phyloP scores from a whole-genome alignment of 2,329 filamentous ascomycete genomes.

The Colletotrichum nymphaeae region DNA sequence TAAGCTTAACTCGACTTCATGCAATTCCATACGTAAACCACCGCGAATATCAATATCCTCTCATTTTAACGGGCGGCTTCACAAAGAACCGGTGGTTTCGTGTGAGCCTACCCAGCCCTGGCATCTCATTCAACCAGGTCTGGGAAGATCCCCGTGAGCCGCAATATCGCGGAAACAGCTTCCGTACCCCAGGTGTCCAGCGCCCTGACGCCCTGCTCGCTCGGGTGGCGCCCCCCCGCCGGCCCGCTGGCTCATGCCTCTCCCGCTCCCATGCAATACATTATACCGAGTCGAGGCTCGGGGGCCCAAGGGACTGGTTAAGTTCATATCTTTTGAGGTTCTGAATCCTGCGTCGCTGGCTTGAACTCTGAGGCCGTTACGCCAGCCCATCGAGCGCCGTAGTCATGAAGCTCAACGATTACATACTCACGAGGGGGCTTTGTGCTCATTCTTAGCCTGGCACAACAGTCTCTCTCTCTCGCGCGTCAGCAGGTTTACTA shows the following conservation, averaged over 20 bases:
- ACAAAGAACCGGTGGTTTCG: neutral
- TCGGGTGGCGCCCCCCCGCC: conserved; percentile 28
- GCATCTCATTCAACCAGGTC: neutral
- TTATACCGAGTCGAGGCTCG: neutral
- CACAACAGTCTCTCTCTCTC: neutral
- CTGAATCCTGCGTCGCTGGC: neutral
- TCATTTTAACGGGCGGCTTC: neutral
- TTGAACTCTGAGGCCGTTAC: too few species aligned
- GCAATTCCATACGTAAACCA: conserved; percentile 13
- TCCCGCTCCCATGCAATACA: conserved; percentile 5
- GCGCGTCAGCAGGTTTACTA: neutral
- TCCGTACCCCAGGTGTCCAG: conserved; percentile 23
- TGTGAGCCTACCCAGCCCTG: neutral
- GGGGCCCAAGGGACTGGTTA: neutral
- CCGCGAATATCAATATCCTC: neutral
- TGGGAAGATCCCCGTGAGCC: conserved; percentile 24
- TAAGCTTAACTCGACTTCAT: conserved; percentile 33
- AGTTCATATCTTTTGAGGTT: neutral
- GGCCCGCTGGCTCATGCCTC: conserved; percentile 29
- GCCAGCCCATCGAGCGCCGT: neutral
- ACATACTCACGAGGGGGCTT: neutral
- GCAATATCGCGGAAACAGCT: conserved; percentile 19
- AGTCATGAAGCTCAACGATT: neutral
- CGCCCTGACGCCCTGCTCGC: conserved; percentile 48
- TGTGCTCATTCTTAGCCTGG: neutral